Evolutionary conservation across 495 filamentous ascomycete species (phyloP), one percentile per base, ranked within the genome.

Genomic region (Pseudomonodictys pantanalensis): DNA sequence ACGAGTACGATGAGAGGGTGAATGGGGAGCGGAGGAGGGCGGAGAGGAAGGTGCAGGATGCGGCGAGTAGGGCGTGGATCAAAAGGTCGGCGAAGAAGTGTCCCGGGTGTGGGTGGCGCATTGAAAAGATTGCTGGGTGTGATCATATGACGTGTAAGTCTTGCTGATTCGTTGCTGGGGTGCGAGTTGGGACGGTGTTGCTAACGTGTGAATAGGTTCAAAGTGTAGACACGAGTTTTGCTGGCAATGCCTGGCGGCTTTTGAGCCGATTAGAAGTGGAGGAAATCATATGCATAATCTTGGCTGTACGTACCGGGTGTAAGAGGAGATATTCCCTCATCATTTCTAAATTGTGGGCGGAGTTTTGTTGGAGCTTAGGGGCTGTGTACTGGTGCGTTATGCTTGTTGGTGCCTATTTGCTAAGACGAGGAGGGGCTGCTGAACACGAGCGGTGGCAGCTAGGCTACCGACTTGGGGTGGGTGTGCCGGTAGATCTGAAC

Each of bases 71-170:
- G 46, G 62, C 60, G 15, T 52, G 56, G 47, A 58, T 72, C 7
- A 53, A 64, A 56, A 45, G 22, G 17, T 43, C 59, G 42, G 57
- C 64, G 35, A 71, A 74, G 63, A 63, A 62, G 55, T 74, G 71
- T 56, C 69, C 71, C 0, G 64, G 44, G 20, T 73, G 71, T 50
- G 61, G 60, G 23, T 71, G 62, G 66, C 54, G 65, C 6, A 71
- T 75, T 28, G 62, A 75, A 64, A 73, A 73, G 65, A 56, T 42
- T 24, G 25, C 43, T 49, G 71, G 71, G 24, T 74, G 71, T 55
- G 71, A 74, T 54, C 71, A 74, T 56, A 70, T 73, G 71, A 58
- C 51, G 17, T 73, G 71, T 72, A 47, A 59, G 69, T 60, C 23
- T 12, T 30, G 4, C 52, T 29, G n/a, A n/a, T 29, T 25, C 24